phyloP scores from a whole-genome alignment of 495 filamentous ascomycete species.

The Penicillium parvum region DNA sequence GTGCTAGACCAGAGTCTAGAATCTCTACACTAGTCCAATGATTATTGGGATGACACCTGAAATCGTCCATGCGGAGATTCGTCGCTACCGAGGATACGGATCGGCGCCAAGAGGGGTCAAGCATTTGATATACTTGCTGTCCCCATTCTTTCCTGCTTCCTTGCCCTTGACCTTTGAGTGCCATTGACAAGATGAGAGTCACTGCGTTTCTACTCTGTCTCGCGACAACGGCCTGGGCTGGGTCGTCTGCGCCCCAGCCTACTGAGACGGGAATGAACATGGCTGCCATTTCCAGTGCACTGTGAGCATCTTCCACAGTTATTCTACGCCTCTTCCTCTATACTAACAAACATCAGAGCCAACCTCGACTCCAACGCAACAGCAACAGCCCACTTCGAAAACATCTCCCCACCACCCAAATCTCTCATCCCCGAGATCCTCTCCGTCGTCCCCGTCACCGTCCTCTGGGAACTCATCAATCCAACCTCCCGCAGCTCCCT shows the following conservation, averaged over 20 bases:
- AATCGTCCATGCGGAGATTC: slow-evolving; percentile 1
- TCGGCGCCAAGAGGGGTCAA: slow-evolving; percentile 13
- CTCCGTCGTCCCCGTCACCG: slow-evolving; percentile 24
- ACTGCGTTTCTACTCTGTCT: slow-evolving; percentile 4
- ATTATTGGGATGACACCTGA: too few species aligned
- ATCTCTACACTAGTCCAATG: too few species aligned
- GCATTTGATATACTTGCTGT: slow-evolving; percentile 20
- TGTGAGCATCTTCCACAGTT: slow-evolving; percentile 1
- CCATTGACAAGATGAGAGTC: slow-evolving; percentile 6
- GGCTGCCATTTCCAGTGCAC: slow-evolving; percentile 10
- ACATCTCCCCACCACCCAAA: slow-evolving; percentile 28
- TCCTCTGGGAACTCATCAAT: slow-evolving; percentile 23
- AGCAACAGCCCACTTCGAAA: slow-evolving; percentile 24
- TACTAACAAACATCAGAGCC: not conserved
- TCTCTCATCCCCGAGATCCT: slow-evolving; percentile 28
- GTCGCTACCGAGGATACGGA: slow-evolving; percentile 1
- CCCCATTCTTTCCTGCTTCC: not conserved
- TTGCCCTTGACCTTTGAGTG: not conserved
- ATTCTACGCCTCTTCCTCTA: not conserved
- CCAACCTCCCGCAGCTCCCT: slow-evolving; percentile 26
- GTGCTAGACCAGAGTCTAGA: too few species aligned
- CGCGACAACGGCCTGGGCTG: slow-evolving; percentile 5
- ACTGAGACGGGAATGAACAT: slow-evolving; percentile 12
- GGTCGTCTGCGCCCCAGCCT: slow-evolving; percentile 8
- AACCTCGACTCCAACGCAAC: slow-evolving; percentile 16